Evolutionary conservation across 2,329 filamentous ascomycete genomes (phyloP), one percentile per base, ranked within the genome.

Genomic region (Fusarium circinatum): DNA sequence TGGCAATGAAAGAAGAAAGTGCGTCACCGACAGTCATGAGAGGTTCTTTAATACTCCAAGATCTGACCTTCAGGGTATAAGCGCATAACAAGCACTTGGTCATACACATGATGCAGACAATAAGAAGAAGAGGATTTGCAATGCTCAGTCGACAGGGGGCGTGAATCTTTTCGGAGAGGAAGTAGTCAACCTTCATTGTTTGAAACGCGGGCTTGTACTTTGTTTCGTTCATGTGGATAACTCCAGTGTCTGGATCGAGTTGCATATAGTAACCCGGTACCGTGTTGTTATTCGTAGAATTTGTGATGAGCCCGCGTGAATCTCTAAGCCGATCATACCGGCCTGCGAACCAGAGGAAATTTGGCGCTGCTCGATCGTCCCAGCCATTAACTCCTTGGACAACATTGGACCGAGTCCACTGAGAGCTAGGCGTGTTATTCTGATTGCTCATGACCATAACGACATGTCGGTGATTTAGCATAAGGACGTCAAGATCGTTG

Each of bases 261-360:
- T 49, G 47, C 22, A 49, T 32, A 6, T 49, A n/a, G 26, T n/a
- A 49, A 7, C 15, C 28, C 17, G 15, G 47, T 32, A 49, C 22
- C 8, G 47, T 49, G 6, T 49, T 49, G 3, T 49, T 49, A n/a
- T 49, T 12, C 3, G 22, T 49, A n/a, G 28, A 49, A 18, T 49
- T 32, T 9, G 47, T 32, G 2, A 32, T n/a, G 15, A 49, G 28
- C 3, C 1, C 47, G 7, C 15, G 28, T 3, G 47, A 49, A 12
- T 32, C 8, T n/a, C 22, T n/a, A 1, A n/a, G 13, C 11, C 47
- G 28, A 3, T n/a, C 1, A 5, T 49, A 49, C 3, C 1, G 15
- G 22, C 47, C 22, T 9, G 47, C 47, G 10, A 18, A 32, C 28
- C 47, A 49, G 22, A 32, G 28, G 7, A 28, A 32, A n/a, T 49